These are phyloP conservation scores for Fusarium pseudoanthophilum DNA, from an alignment of 2,329 filamentous ascomycete species.

Conservation along the genomic window DNA sequence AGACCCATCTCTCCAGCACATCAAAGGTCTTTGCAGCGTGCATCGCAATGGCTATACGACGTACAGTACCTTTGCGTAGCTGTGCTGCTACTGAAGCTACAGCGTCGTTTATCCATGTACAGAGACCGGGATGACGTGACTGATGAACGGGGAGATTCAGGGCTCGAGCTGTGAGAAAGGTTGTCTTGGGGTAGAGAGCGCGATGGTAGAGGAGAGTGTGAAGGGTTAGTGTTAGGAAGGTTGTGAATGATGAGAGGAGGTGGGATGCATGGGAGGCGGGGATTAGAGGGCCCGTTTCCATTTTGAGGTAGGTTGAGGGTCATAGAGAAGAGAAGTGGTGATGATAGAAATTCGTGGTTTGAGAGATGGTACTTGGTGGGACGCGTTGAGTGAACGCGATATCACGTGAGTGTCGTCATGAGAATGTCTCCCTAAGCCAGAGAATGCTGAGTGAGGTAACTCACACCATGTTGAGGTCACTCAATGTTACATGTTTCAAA, in stretches of 20 bases:
- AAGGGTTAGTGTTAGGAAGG: constrained; percentile 83
- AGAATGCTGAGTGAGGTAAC: neutral
- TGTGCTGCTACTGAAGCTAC: constrained; percentile 77
- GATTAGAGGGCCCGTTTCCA: constrained; percentile 40
- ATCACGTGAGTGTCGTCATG: constrained; percentile 38
- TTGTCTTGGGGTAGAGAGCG: constrained; percentile 77
- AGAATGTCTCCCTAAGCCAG: neutral
- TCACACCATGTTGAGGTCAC: neutral
- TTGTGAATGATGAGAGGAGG: constrained; percentile 76
- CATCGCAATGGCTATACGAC: constrained; percentile 61
- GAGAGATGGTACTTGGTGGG: constrained; percentile 1
- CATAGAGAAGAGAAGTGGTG: neutral
- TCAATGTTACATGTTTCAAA: neutral
- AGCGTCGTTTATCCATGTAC: constrained; percentile 86
- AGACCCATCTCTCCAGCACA: constrained; percentile 71
- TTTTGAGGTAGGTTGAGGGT: neutral
- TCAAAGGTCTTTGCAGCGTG: constrained; percentile 52
- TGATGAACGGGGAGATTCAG: constrained; percentile 89
- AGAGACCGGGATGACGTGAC: constrained; percentile 86
- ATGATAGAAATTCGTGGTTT: constrained; percentile 11
- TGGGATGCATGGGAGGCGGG: constrained; percentile 49
- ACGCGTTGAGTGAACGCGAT: constrained; percentile 44
- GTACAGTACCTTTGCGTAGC: constrained; percentile 67
- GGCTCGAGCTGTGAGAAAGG: constrained; percentile 82
- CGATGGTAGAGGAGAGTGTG: constrained; percentile 90